These are phyloP conservation scores for Wallemia ichthyophaga DNA, from an alignment of 1,284 basidiomycete genomes.

Conservation along the genomic window DNA sequence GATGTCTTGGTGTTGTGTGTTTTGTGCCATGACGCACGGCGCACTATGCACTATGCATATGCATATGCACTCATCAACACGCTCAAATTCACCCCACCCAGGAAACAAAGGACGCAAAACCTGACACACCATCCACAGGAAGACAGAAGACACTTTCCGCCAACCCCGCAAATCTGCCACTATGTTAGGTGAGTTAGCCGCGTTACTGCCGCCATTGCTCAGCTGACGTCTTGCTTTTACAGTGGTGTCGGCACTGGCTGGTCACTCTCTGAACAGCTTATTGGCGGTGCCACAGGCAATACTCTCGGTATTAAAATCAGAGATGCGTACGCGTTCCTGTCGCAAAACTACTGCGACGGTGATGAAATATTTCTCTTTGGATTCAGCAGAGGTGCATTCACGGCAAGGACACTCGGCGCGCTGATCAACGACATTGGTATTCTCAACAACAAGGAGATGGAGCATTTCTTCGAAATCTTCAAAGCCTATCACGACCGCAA, in stretches of 20 bases:
- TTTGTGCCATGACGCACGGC: too few species aligned
- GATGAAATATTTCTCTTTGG: conserved; percentile 4
- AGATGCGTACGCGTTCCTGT: conserved; percentile 5
- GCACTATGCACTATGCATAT: too few species aligned
- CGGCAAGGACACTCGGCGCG: conserved; percentile 4
- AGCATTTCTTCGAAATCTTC: conserved; percentile 3
- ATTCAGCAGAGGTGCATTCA: conserved; percentile 5
- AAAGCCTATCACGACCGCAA: conserved; percentile 4
- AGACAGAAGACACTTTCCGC: background rate
- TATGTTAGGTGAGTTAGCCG: background rate
- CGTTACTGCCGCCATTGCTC: background rate
- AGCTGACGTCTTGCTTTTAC: background rate
- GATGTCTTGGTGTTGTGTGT: too few species aligned
- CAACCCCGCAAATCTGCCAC: background rate
- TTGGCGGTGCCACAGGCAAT: conserved; percentile 3
- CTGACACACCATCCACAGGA: background rate
- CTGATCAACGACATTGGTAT: conserved; percentile 5
- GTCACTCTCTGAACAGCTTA: background rate
- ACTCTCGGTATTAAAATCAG: conserved; percentile 4
- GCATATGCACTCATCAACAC: too few species aligned
- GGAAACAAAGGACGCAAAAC: too few species aligned
- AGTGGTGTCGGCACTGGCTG: background rate
- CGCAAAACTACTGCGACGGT: conserved; percentile 5
- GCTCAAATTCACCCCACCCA: too few species aligned
- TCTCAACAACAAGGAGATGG: conserved; percentile 4